These are phyloP conservation scores for Gynandropsis gynandra DNA, from an alignment of 345 rosid genomes.

Conservation along the genomic window DNA sequence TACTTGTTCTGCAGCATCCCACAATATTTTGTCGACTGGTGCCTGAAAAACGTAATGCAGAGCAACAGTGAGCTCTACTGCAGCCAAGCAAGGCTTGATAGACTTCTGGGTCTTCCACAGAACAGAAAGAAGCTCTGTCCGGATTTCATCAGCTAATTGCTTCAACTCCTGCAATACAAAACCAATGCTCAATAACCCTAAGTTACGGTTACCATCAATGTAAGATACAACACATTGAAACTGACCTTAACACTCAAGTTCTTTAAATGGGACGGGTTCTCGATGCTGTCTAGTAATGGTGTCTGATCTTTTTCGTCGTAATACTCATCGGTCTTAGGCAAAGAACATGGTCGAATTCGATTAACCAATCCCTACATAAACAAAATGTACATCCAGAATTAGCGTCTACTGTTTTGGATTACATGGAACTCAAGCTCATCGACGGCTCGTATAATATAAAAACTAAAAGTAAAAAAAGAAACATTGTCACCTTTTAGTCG, in stretches of 20 bases:
- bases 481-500: slow-evolving; percentile 3
- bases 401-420: too few species aligned
- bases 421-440: too few species aligned
- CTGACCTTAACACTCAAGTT: slow-evolving; percentile 61
- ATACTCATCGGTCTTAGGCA: slow-evolving; percentile 62
- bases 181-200: slow-evolving; percentile 5
- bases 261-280: slow-evolving; percentile 70
- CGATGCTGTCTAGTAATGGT: slow-evolving; percentile 72
- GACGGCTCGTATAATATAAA: too few species aligned
- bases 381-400: slow-evolving; percentile 13
- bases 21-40: slow-evolving; percentile 75
- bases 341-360: slow-evolving; percentile 37
- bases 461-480: not conserved
- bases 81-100: slow-evolving; percentile 62
- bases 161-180: slow-evolving; percentile 57
- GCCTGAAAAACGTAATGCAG: slow-evolving; percentile 81
- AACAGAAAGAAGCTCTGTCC: slow-evolving; percentile 46
- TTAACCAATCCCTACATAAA: slow-evolving; percentile 36
- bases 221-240: slow-evolving; percentile 13
- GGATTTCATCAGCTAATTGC: slow-evolving; percentile 61
- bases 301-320: slow-evolving; percentile 56
- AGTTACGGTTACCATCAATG: not conserved
- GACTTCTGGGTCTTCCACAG: slow-evolving; percentile 40
- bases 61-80: slow-evolving; percentile 74
- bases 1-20: slow-evolving; percentile 92